Conservation (phyloP, 768 basidiomycete species). For the Glaciozyma antarctica region DNA sequence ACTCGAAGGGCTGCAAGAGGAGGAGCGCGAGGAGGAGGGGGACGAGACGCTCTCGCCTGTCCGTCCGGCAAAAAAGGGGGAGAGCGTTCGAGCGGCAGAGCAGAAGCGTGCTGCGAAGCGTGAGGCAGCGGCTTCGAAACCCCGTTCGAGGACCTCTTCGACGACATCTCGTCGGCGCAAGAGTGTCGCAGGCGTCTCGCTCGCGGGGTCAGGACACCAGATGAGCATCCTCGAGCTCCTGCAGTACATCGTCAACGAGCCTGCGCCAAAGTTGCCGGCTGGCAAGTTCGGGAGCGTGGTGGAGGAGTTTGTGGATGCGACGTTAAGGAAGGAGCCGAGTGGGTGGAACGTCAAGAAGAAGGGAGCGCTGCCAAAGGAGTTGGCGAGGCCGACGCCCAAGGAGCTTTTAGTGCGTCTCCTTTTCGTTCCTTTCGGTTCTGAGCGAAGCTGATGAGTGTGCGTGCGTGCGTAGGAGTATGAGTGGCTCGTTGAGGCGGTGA, state of each 20-base stretch:
- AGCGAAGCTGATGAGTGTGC: too few relatives aligned
- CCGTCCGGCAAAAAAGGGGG: constrained; percentile 22
- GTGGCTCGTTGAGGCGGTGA: too few relatives aligned
- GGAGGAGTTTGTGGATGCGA: constrained; percentile 78
- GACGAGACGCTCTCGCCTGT: constrained; percentile 30
- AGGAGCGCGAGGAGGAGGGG: constrained; percentile 40
- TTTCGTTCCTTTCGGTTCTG: too few relatives aligned
- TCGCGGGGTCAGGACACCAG: constrained; percentile 91
- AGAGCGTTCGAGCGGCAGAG: constrained; percentile 27
- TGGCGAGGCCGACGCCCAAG: constrained; percentile 47
- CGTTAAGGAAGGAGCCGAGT: constrained; percentile 82
- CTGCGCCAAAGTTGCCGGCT: constrained; percentile 75
- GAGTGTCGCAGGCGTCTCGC: constrained; percentile 76
- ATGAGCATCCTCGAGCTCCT: constrained; percentile 96
- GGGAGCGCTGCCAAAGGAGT: constrained; percentile 76
- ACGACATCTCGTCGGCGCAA: constrained; percentile 49
- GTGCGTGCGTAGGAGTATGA: too few relatives aligned
- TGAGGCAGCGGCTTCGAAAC: constrained; percentile 35
- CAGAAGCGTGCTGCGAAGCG: constrained; percentile 20
- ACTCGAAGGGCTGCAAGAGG: constrained; percentile 47
- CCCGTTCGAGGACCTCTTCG: constrained; percentile 29
- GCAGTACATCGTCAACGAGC: constrained; percentile 98
- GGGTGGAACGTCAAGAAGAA: constrained; percentile 36
- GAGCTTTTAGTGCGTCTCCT: constrained; percentile 35
- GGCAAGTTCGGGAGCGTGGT: constrained; percentile 64